Conservation (phyloP, 306 rosid genomes). For the Senna siamea region DNA sequence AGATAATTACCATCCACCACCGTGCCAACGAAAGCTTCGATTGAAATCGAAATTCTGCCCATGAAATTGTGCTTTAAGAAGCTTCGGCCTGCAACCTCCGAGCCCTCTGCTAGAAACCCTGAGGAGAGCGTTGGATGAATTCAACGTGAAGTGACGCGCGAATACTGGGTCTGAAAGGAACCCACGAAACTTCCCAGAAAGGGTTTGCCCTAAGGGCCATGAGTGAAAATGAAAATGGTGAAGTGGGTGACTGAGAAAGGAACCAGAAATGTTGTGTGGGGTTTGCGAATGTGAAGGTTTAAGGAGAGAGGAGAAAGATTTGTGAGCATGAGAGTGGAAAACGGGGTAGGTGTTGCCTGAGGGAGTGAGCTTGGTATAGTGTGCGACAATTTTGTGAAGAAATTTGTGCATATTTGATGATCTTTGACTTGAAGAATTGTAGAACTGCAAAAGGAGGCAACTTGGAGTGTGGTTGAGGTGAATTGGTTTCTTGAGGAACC, state of each 20-base stretch:
- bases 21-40: constrained; percentile 27
- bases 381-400: constrained; percentile 43
- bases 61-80: constrained; percentile 44
- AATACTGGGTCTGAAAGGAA: constrained; percentile 50
- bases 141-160: constrained; percentile 35
- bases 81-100: constrained; percentile 36
- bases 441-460: background rate
- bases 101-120: constrained; percentile 36
- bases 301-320: constrained; percentile 39
- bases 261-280: constrained; percentile 40
- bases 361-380: constrained; percentile 38
- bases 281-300: constrained; percentile 39
- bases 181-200: constrained; percentile 43
- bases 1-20: constrained; percentile 56
- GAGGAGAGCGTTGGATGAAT: constrained; percentile 47
- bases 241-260: constrained; percentile 35
- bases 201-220: constrained; percentile 44
- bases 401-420: constrained; percentile 58
- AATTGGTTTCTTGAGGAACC: background rate
- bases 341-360: constrained; percentile 32
- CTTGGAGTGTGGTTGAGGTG: background rate
- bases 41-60: constrained; percentile 41
- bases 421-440: background rate
- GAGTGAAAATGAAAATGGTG: constrained; percentile 35
- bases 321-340: constrained; percentile 38